A percentile compares a stretch with the other conserved stretches of the same genome.
Conservation (phyloP, 495 filamentous ascomycete genomes). For the Talaromyces ruber region DNA sequence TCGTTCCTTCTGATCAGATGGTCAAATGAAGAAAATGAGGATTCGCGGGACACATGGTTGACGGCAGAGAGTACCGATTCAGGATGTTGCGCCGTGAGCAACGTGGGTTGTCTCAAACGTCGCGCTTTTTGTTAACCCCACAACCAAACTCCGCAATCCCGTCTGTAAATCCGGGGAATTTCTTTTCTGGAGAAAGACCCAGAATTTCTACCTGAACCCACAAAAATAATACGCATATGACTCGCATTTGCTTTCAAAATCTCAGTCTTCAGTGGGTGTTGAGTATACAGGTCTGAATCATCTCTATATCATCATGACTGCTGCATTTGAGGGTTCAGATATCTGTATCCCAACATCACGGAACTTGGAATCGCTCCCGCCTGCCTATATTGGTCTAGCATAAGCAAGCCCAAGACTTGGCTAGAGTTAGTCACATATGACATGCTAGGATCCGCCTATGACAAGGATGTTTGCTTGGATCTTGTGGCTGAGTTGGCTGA, state of each 20-base stretch:
- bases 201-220: neutral
- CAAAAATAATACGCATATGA: neutral
- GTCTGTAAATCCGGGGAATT: neutral
- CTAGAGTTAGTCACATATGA: neutral
- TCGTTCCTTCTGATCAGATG: neutral
- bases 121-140: neutral
- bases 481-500: neutral
- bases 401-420: neutral
- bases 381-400: neutral
- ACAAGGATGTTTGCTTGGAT: neutral
- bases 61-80: neutral
- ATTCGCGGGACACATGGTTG: neutral
- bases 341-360: neutral
- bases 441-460: neutral
- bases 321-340: neutral
- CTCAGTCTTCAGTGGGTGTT: too few relatives aligned
- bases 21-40: neutral
- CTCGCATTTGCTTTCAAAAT: neutral
- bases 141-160: neutral
- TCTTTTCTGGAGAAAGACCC: neutral
- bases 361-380: neutral
- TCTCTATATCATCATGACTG: neutral
- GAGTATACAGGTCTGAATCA: neutral
- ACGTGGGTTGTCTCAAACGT: neutral
- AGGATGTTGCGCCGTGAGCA: neutral